Percentiles rank a stretch among this genome's conserved stretches.
phyloP scores from a whole-genome alignment of 2,329 filamentous ascomycete species.

The Sclerotinia trifoliorum region DNA sequence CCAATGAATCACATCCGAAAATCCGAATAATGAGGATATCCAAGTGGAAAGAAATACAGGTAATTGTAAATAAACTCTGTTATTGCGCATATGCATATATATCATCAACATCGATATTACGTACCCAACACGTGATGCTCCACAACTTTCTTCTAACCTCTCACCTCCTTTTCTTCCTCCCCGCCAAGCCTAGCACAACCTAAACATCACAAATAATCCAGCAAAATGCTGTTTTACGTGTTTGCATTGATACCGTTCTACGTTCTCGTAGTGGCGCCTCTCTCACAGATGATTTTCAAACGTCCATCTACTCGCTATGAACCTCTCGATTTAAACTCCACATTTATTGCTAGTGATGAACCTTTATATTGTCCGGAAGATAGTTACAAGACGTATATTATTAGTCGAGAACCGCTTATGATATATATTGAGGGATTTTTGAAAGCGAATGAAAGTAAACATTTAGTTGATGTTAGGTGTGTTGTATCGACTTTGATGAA shows the following conservation, averaged over 20 bases:
- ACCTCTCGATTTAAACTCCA: constrained; percentile 31
- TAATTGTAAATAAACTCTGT: background rate
- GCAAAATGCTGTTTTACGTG: constrained; percentile 36
- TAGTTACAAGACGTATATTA: constrained; percentile 46
- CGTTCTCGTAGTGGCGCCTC: constrained; percentile 35
- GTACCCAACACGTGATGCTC: background rate
- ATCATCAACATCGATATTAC: background rate
- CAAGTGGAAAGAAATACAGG: too few species aligned
- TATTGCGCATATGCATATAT: too few species aligned
- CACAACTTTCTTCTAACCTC: background rate
- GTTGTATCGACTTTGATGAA: constrained; percentile 1
- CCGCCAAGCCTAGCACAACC: background rate
- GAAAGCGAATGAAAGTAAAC: constrained; percentile 47
- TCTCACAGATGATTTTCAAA: constrained; percentile 32
- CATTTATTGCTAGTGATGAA: constrained; percentile 38
- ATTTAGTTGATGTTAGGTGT: constrained; percentile 54
- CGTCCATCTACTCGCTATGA: constrained; percentile 17
- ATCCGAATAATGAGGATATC: too few species aligned
- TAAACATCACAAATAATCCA: background rate
- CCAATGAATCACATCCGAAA: too few species aligned
- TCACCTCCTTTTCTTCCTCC: constrained; percentile 13
- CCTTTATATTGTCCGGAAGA: constrained; percentile 34
- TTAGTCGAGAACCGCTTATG: constrained; percentile 54
- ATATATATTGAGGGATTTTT: constrained; percentile 59
- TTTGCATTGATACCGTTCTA: constrained; percentile 36